A percentile compares a stretch with the other conserved stretches of the same genome.
Evolutionary conservation across 1,284 basidiomycete genomes (phyloP).

Genomic region (Papiliotrema nemorosa): DNA sequence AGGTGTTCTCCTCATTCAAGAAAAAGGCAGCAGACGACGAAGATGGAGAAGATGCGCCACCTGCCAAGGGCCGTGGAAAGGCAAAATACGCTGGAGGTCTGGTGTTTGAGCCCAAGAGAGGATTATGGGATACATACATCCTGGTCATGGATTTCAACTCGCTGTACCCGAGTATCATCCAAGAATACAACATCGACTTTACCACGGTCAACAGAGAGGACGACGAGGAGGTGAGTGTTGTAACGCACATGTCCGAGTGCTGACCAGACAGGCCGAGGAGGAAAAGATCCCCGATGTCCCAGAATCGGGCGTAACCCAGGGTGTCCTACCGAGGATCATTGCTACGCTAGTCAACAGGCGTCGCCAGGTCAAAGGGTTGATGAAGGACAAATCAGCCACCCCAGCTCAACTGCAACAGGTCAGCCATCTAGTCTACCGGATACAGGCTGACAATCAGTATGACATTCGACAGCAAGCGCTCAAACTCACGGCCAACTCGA

Average conservation of each 20-base stretch:
- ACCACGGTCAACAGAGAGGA: conserved; percentile 81
- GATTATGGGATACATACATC: conserved; percentile 94
- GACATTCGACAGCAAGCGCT: conserved; percentile 97
- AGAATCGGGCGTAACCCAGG: conserved; percentile 66
- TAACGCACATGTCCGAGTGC: background rate
- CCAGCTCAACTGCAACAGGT: conserved; percentile 82
- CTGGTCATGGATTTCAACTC: conserved; percentile 99
- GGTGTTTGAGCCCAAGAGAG: conserved; percentile 94
- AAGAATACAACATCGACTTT: conserved; percentile 99
- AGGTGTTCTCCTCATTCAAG: conserved; percentile 60
- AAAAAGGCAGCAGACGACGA: conserved; percentile 60
- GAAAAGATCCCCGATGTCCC: conserved; percentile 90
- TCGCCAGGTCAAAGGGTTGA: conserved; percentile 84
- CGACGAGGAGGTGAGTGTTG: conserved; percentile 52
- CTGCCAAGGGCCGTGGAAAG: conserved; percentile 63
- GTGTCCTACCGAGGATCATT: conserved; percentile 92
- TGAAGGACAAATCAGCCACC: conserved; percentile 82
- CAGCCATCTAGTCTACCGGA: conserved; percentile 17
- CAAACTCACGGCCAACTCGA: conserved; percentile 98
- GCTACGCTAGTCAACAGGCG: conserved; percentile 88
- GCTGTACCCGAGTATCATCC: conserved; percentile 97
- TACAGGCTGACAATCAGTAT: conserved; percentile 56
- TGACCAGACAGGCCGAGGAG: conserved; percentile 53
- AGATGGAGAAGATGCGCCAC: conserved; percentile 57
- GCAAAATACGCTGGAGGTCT: conserved; percentile 99